Conservation (phyloP, 2,329 filamentous ascomycete genomes). For the Alternaria burnsii region DNA sequence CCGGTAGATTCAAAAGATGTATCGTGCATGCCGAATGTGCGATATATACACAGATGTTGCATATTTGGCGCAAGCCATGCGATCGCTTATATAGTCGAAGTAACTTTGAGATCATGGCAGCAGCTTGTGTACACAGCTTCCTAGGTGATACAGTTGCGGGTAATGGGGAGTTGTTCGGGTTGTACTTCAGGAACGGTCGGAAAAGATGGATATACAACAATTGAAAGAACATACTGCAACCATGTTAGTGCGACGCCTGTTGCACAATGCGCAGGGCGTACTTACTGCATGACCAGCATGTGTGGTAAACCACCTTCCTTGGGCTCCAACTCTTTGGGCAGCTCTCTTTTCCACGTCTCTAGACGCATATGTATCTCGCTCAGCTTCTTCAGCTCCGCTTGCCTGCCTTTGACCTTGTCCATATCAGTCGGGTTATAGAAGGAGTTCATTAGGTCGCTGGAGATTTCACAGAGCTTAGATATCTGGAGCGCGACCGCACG, state of each 20-base stretch:
- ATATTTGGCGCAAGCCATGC: constrained; percentile 91
- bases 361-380: constrained; percentile 89
- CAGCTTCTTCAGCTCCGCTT: constrained; percentile 87
- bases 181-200: constrained; percentile 92
- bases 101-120: constrained; percentile 89
- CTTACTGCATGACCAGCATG: constrained; percentile 86
- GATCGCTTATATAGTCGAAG: constrained; percentile 92
- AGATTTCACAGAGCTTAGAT: constrained; percentile 87
- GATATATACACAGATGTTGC: constrained; percentile 96
- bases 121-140: constrained; percentile 89
- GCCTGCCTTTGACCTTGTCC: constrained; percentile 73
- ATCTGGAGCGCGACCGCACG: constrained; percentile 77
- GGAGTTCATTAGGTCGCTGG: constrained; percentile 83
- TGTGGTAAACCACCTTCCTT: constrained; percentile 89
- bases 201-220: constrained; percentile 95
- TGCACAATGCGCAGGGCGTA: constrained; percentile 29
- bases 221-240: constrained; percentile 91
- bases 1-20: constrained; percentile 89
- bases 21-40: constrained; percentile 93
- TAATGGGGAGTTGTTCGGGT: constrained; percentile 79
- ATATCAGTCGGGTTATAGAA: constrained; percentile 84
- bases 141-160: constrained; percentile 88
- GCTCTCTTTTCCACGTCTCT: constrained; percentile 84
- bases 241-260: constrained; percentile 28
- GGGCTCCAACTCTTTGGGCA: constrained; percentile 87